phyloP scores from a whole-genome alignment of 2,329 filamentous ascomycete genomes.

The Trichothecium roseum region DNA sequence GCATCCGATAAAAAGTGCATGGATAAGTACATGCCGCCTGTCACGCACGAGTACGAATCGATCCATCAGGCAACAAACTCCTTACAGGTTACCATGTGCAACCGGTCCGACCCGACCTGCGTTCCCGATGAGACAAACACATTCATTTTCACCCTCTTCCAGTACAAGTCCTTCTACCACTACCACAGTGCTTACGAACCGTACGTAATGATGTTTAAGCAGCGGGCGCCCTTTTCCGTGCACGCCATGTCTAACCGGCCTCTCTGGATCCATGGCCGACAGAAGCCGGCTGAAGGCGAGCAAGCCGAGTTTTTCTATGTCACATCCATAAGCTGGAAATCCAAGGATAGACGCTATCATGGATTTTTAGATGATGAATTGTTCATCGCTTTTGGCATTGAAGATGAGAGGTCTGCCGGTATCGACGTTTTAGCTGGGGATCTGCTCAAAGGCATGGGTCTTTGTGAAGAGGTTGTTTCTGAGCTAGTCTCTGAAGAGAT shows the following conservation, averaged over 20 bases:
- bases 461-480: too few species aligned
- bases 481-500: too few species aligned
- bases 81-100: conserved; percentile 43
- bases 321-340: conserved; percentile 46
- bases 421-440: conserved; percentile 42
- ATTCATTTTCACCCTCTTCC: conserved; percentile 42
- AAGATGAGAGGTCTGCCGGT: conserved; percentile 35
- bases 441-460: conserved; percentile 19
- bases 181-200: conserved; percentile 45
- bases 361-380: conserved; percentile 46
- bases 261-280: conserved; percentile 44
- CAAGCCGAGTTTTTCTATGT: conserved; percentile 47
- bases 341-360: conserved; percentile 34
- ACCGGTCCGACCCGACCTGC: conserved; percentile 33
- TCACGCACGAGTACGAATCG: conserved; percentile 25
- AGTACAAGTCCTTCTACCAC: conserved; percentile 39
- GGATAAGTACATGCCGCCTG: conserved; percentile 30
- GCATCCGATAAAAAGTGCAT: conserved; percentile 34
- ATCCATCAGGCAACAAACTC: conserved; percentile 53
- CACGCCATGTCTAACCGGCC: conserved; percentile 38
- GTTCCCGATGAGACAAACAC: conserved; percentile 33
- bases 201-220: conserved; percentile 40
- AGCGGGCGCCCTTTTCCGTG: conserved; percentile 35
- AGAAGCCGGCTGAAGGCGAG: conserved; percentile 13
- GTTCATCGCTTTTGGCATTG: conserved; percentile 45